Conservation (phyloP, 345 rosid genomes). For the Abelmoschus esculentus region DNA sequence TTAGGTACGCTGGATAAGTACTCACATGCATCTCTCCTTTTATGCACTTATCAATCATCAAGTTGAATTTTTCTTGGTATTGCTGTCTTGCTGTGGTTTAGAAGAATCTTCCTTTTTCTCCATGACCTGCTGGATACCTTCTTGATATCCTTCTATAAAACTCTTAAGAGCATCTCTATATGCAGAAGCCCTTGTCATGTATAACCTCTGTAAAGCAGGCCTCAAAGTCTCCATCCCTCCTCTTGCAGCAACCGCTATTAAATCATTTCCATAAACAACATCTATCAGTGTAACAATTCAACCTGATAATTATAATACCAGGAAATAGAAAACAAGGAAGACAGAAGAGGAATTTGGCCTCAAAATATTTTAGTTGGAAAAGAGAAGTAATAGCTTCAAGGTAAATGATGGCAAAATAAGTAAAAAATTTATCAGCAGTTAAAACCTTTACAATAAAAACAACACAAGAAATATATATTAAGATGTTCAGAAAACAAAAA, state of each 20-base stretch:
- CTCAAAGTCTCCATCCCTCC: slow-evolving; percentile 89
- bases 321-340: not conserved
- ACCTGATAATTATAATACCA: not conserved
- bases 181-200: slow-evolving; percentile 83
- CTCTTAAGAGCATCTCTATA: slow-evolving; percentile 64
- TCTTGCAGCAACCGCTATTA: slow-evolving; percentile 77
- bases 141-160: slow-evolving; percentile 17
- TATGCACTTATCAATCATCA: not conserved
- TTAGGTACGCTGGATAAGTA: not conserved
- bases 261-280: slow-evolving; percentile 5
- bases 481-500: not conserved
- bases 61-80: not conserved
- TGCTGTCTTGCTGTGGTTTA: slow-evolving; percentile 12
- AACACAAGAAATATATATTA: not conserved
- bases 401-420: not conserved
- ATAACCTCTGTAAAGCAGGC: slow-evolving; percentile 82
- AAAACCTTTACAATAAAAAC: not conserved
- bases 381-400: not conserved
- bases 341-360: not conserved
- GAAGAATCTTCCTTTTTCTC: slow-evolving; percentile 17
- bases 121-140: slow-evolving; percentile 14
- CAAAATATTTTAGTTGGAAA: not conserved
- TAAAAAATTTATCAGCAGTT: not conserved
- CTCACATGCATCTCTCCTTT: slow-evolving; percentile 6
- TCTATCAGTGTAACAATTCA: not conserved